Conservation (phyloP, 441 rosid species). For the Croton laevigatus region DNA sequence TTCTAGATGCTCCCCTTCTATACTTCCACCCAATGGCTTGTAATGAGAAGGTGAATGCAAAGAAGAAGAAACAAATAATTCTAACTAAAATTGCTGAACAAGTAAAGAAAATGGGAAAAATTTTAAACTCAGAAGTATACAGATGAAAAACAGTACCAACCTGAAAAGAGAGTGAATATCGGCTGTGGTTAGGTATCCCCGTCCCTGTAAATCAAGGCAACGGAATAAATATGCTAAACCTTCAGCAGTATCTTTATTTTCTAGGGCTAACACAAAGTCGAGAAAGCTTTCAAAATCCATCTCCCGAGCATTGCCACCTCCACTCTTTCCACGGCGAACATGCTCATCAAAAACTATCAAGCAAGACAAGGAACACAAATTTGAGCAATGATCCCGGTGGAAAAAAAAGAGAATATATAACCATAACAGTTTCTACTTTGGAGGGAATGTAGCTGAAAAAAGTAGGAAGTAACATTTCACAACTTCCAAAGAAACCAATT, state of each 20-base stretch:
- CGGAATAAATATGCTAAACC: slow-evolving; percentile 92
- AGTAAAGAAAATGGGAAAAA: not conserved
- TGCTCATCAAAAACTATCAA: slow-evolving; percentile 88
- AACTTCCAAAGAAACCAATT: no score
- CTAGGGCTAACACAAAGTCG: slow-evolving; percentile 90
- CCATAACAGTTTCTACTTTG: no score
- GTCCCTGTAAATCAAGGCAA: slow-evolving; percentile 85
- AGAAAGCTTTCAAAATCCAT: slow-evolving; percentile 98
- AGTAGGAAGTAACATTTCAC: no score
- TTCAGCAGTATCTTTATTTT: slow-evolving; percentile 95
- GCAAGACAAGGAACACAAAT: slow-evolving; percentile 16
- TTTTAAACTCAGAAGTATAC: slow-evolving; percentile 7
- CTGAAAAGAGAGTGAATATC: slow-evolving; percentile 99
- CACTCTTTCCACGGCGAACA: slow-evolving; percentile 71
- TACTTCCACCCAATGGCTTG: slow-evolving; percentile 56
- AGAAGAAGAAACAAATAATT: not conserved
- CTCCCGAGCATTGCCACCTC: slow-evolving; percentile 71
- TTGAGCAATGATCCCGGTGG: slow-evolving; percentile 3
- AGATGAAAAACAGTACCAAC: slow-evolving; percentile 29
- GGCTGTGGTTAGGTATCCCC: slow-evolving; percentile 88
- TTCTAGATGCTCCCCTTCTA: slow-evolving; percentile 86
- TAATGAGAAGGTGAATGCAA: not conserved
- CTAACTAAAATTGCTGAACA: not conserved
- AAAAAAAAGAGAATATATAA: no score
- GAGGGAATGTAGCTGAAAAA: no score